Conservation (phyloP, 371 early-diverging fungal genomes). For the Rhizopus sp. region DNA sequence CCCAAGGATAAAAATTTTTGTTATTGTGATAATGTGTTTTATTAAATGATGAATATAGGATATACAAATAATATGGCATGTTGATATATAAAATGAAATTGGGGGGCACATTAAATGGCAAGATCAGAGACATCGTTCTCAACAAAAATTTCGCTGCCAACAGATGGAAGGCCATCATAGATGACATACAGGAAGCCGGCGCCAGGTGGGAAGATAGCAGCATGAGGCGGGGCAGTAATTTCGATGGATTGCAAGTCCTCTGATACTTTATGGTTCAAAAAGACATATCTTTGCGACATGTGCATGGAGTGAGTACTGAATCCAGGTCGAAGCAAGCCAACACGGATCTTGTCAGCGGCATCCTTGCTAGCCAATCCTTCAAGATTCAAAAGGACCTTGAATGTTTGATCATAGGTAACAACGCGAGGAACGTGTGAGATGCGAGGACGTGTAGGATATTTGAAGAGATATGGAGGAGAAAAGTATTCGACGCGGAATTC, state of each 20-base stretch:
- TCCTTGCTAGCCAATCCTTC: conserved; percentile 29
- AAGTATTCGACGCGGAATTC: conserved; percentile 67
- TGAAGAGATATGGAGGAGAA: conserved; percentile 62
- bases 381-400: conserved; percentile 37
- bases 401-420: conserved; percentile 40
- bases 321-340: conserved; percentile 49
- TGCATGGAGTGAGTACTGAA: conserved; percentile 69
- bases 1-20: too few species aligned
- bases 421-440: conserved; percentile 47
- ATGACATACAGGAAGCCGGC: conserved; percentile 58
- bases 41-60: not conserved
- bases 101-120: conserved; percentile 16
- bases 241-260: conserved; percentile 34
- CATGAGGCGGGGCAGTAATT: conserved; percentile 59
- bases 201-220: conserved; percentile 64
- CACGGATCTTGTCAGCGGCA: conserved; percentile 36
- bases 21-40: too few species aligned
- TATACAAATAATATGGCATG: not conserved
- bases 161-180: conserved; percentile 59
- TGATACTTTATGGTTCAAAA: conserved; percentile 26
- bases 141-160: conserved; percentile 43
- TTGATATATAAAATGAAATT: not conserved
- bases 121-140: conserved; percentile 24
- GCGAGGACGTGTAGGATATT: conserved; percentile 42
- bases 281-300: conserved; percentile 64